Base-by-base conservation (phyloP, 345 rosid species). In the Gossypioides kirkii region DNA sequence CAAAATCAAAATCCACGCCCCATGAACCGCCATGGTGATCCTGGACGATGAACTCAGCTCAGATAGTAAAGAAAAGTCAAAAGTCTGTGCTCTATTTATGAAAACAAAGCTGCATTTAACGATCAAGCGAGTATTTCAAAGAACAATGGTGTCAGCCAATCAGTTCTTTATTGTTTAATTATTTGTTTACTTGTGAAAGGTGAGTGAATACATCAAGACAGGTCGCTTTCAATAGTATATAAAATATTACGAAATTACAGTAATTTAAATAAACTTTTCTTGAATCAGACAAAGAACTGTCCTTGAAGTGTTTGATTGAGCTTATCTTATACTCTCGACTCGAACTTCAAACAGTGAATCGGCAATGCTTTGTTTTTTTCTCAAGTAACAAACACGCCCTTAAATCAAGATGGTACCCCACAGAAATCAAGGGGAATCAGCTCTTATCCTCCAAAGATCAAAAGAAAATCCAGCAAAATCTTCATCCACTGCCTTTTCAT, bases 21-120 rank as follows among this genome's bases (percentile, higher is more conserved):
- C 77, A 72, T 64, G 60, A 38, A 72, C 79, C 41, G 74, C 82
- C 87, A 84, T 79, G n/a, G 42, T 11, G 18, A 42, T 5, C 13
- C 67, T 18, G 49, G 49, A 11, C 13, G 49, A 2, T 10, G 2
- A 45, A 45, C 49, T 45, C 49, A 11, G 16, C 49, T 45, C 49
- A 45, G 49, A 45, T 14, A 45, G 13, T 2, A 12, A 11, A 45
- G 13, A 45, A 45, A 45, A 54, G 25, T 52, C 23, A 52, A n/a
- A 52, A 52, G 56, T 52, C 11, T 52, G 8, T 50, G 18, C 54
- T 50, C 9, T 50, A 50, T 17, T 6, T 6, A 17, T 52, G 56
- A 52, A 17, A 52, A n/a, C 18, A 10, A n/a, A 52, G 56, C 56
- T 52, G 56, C 56, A 2, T 20, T 20, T 20, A 18, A 54, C 38